Evolutionary conservation across 768 basidiomycete species (phyloP).

Genomic region (Dioszegia aurantiaca): DNA sequence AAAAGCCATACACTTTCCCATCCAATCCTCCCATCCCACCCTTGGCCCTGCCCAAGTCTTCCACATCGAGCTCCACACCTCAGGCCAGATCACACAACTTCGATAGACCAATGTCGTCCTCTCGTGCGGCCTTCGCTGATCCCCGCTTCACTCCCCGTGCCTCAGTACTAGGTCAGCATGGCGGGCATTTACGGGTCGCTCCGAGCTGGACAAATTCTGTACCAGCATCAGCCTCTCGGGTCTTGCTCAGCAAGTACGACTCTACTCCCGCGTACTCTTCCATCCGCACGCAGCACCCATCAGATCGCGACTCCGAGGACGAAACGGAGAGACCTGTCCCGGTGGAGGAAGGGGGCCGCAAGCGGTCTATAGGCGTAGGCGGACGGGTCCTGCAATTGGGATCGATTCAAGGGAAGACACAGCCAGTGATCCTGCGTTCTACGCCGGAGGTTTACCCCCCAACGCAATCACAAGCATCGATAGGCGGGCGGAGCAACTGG

Average conservation of each 20-base stretch:
- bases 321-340: too few relatives aligned
- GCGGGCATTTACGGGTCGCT: constrained; percentile 2
- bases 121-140: constrained; percentile 9
- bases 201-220: constrained; percentile 15
- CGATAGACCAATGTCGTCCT: background rate
- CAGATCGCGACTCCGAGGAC: background rate
- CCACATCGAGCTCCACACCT: background rate
- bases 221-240: background rate
- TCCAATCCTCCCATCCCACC: background rate
- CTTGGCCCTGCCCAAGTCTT: background rate
- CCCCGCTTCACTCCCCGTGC: constrained; percentile 19
- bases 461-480: background rate
- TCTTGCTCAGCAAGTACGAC: background rate
- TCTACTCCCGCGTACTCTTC: constrained; percentile 8
- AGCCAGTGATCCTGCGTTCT: constrained; percentile 12
- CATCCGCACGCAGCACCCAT: constrained; percentile 1
- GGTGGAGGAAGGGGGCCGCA: too few relatives aligned
- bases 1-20: background rate
- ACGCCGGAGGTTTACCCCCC: constrained; percentile 23
- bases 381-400: constrained; percentile 6
- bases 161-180: constrained; percentile 12
- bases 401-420: background rate
- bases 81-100: background rate
- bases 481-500: background rate
- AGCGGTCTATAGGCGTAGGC: background rate